Conservation (phyloP, 2,329 filamentous ascomycete species). For the Hansfordia pulvinata region DNA sequence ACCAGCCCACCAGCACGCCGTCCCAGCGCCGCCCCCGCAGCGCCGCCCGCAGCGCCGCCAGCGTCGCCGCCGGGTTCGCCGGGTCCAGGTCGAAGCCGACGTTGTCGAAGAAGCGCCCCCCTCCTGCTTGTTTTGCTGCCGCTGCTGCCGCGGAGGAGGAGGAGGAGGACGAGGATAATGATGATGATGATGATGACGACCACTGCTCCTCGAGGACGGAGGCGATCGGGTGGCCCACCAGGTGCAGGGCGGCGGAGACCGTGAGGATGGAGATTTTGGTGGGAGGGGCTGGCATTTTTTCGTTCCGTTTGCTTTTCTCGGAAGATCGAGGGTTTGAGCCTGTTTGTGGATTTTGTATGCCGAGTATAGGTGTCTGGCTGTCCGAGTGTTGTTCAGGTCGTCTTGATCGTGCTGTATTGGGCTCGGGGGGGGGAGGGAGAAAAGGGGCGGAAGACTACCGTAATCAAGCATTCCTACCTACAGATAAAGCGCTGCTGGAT, state of each 20-base stretch:
- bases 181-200: neutral
- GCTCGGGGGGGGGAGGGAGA: too few species aligned
- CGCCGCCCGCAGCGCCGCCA: neutral
- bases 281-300: neutral
- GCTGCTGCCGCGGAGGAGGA: too few species aligned
- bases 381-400: too few species aligned
- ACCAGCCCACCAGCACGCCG: neutral
- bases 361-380: too few species aligned
- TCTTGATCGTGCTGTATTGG: too few species aligned
- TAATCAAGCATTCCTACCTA: too few species aligned
- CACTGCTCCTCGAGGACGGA: neutral
- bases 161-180: neutral
- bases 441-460: too few species aligned
- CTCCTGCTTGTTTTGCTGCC: too few species aligned
- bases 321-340: too few species aligned
- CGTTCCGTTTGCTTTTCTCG: neutral
- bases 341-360: too few species aligned
- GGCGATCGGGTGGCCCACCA: neutral
- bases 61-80: neutral
- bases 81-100: neutral
- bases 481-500: too few species aligned
- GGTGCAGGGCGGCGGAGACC: neutral
- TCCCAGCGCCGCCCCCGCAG: neutral
- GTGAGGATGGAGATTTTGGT: conserved; percentile 1
- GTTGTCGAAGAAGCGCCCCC: too few species aligned